These are phyloP conservation scores for Starmera stellimalicola DNA, from an alignment of 1,139 yeast species.

Conservation along the genomic window DNA sequence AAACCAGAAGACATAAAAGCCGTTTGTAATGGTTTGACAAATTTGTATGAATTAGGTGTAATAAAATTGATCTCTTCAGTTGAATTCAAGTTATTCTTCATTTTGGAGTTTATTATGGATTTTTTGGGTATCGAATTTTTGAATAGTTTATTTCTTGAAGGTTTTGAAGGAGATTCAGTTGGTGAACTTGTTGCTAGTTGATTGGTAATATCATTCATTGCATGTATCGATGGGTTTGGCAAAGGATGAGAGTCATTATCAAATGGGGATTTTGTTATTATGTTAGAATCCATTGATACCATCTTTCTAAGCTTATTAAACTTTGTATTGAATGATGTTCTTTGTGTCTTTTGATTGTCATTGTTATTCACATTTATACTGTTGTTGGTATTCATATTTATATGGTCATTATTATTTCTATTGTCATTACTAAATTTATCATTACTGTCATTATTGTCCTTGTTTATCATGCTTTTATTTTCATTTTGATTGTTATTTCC, in stretches of 20 bases:
- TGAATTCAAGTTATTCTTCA: constrained; percentile 23
- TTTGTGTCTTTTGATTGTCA: constrained; percentile 10
- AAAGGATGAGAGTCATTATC: constrained; percentile 14
- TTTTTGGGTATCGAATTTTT: constrained; percentile 1
- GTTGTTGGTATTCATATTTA: too few relatives aligned
- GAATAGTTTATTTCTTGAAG: constrained; percentile 14
- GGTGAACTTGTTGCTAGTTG: constrained; percentile 15
- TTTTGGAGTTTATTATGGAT: constrained; percentile 15
- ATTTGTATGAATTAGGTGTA: constrained; percentile 52
- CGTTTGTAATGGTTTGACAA: constrained; percentile 76
- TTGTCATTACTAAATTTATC: not conserved
- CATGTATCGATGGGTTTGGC: constrained; percentile 18
- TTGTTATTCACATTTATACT: constrained; percentile 1
- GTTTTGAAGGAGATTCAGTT: constrained; percentile 21
- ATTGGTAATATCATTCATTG: constrained; percentile 8
- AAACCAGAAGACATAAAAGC: constrained; percentile 76
- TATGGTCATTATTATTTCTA: not conserved
- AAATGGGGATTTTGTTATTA: constrained; percentile 11
- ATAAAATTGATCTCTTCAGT: constrained; percentile 19
- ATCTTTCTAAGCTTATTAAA: constrained; percentile 19
- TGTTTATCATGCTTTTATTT: not conserved
- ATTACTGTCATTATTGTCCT: not conserved
- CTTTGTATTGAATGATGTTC: constrained; percentile 16
- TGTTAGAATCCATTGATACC: constrained; percentile 14
- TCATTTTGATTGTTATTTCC: not conserved